These are phyloP conservation scores for Cryptococcus sp. DNA, from an alignment of 1,284 basidiomycete species.

Conservation along the genomic window DNA sequence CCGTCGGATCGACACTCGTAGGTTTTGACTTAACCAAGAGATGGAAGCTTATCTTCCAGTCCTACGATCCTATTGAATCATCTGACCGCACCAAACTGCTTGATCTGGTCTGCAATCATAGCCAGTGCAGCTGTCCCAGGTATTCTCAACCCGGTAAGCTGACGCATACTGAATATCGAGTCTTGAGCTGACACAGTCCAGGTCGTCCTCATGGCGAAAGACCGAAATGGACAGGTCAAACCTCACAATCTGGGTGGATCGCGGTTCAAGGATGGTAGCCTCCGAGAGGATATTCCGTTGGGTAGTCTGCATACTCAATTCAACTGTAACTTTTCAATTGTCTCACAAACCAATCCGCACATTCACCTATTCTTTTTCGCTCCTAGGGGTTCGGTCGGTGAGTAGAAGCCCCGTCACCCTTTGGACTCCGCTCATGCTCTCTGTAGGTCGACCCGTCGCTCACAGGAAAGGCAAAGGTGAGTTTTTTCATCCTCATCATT, in stretches of 20 bases:
- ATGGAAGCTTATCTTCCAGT: conserved; percentile 44
- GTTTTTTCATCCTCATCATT: neutral
- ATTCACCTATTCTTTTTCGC: conserved; percentile 99
- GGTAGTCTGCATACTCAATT: conserved; percentile 89
- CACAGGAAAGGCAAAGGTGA: conserved; percentile 84
- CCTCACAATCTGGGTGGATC: conserved; percentile 91
- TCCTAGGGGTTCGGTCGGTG: conserved; percentile 85
- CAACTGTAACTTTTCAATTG: conserved; percentile 92
- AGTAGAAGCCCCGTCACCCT: conserved; percentile 27
- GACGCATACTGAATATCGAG: neutral
- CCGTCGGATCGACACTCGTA: conserved; percentile 90
- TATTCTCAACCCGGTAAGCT: conserved; percentile 41
- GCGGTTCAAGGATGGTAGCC: conserved; percentile 83
- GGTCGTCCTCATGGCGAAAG: conserved; percentile 90
- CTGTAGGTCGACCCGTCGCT: conserved; percentile 63
- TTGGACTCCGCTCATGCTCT: neutral
- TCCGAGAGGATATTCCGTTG: conserved; percentile 91
- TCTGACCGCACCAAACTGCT: conserved; percentile 83
- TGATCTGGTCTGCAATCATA: conserved; percentile 55
- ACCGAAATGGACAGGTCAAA: conserved; percentile 70
- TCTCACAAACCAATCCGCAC: conserved; percentile 92
- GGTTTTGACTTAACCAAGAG: conserved; percentile 33
- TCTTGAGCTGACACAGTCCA: conserved; percentile 54
- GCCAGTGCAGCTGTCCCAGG: conserved; percentile 48
- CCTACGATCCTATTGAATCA: conserved; percentile 95